These are phyloP conservation scores for Phalaenopsis equestris DNA, from an alignment of 106 monocot species.

Conservation along the genomic window DNA sequence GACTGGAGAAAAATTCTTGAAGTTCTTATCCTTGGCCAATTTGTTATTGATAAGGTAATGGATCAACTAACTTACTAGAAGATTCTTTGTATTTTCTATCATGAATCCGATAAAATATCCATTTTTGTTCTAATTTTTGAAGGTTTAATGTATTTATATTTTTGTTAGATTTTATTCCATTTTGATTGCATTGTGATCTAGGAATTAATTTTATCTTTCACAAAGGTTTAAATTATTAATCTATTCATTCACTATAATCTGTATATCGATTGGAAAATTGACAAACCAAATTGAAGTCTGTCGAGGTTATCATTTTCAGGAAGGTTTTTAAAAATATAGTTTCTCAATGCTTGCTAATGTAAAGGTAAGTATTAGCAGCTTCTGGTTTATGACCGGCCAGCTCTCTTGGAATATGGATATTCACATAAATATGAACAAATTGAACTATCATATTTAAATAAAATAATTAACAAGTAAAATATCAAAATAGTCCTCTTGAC, in stretches of 20 bases:
- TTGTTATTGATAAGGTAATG: constrained; percentile 87
- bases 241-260: too few species aligned
- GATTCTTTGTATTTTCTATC: background rate
- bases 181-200: background rate
- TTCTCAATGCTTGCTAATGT: too few species aligned
- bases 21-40: constrained; percentile 94
- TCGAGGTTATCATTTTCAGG: too few species aligned
- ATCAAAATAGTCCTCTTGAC: too few species aligned
- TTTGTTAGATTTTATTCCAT: background rate
- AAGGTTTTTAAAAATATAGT: constrained; percentile 35
- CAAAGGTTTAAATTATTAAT: background rate
- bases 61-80: background rate
- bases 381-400: too few species aligned
- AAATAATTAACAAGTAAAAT: too few species aligned
- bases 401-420: too few species aligned
- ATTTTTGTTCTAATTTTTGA: background rate
- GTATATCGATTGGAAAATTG: too few species aligned
- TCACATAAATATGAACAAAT: too few species aligned
- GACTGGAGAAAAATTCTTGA: constrained; percentile 99
- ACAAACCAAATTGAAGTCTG: too few species aligned
- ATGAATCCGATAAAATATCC: background rate
- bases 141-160: background rate
- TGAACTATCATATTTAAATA: too few species aligned
- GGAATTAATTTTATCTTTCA: background rate
- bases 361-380: too few species aligned